These are phyloP conservation scores for Lasiodiplodia hormozganensis DNA, from an alignment of 2,329 filamentous ascomycete species.

Conservation along the genomic window DNA sequence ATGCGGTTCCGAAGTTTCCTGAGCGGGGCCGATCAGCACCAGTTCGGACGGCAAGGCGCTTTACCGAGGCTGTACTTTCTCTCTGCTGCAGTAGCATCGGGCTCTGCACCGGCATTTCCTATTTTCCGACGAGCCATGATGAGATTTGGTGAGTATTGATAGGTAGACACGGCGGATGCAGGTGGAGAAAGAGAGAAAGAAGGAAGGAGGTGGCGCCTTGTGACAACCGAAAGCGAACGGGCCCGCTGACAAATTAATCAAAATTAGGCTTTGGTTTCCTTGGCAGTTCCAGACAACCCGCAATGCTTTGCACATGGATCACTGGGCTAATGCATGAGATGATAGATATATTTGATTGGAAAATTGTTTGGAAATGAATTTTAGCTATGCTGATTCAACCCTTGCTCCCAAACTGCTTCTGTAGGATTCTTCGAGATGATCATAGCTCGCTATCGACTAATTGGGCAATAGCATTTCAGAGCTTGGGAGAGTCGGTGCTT, in stretches of 20 bases:
- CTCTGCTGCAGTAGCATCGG: not conserved
- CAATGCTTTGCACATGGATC: no score
- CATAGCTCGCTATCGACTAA: no score
- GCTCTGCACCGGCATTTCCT: not conserved
- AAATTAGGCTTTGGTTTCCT: not conserved
- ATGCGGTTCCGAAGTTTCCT: constrained; percentile 5
- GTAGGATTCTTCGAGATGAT: no score
- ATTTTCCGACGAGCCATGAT: constrained; percentile 2
- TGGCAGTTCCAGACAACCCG: no score
- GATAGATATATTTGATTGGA: no score
- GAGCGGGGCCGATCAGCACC: not conserved
- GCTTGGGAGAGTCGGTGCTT: not conserved
- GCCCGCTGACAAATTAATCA: not conserved
- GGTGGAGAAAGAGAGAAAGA: not conserved
- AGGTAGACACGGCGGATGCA: no score
- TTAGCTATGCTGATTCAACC: no score
- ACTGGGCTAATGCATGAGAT: no score
- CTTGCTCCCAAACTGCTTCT: no score
- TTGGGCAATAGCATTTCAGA: not conserved
- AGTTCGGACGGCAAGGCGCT: no score
- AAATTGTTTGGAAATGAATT: no score
- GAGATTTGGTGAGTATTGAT: not conserved
- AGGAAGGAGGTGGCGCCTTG: not conserved
- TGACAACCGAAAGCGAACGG: not conserved
- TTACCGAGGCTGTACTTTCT: not conserved